Evolutionary conservation across 2,329 filamentous ascomycete genomes (phyloP).

Genomic region (Aspergillus aculeatus): DNA sequence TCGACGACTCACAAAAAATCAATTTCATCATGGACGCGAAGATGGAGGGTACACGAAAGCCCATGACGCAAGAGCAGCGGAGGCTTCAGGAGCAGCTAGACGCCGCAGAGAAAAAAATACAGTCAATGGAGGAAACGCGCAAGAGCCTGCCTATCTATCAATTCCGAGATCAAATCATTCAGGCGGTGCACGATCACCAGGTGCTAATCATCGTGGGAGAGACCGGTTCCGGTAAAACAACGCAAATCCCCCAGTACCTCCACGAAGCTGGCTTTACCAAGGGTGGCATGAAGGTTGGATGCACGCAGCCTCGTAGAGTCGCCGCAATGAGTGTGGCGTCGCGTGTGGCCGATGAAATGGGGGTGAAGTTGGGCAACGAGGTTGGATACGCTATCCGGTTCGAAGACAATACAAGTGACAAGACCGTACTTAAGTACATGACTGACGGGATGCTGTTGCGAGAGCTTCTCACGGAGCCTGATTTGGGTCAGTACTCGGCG

Average conservation of each 20-base stretch:
- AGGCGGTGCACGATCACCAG: conserved; percentile 82
- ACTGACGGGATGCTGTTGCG: conserved; percentile 93
- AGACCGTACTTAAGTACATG: conserved; percentile 92
- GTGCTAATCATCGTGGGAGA: conserved; percentile 90
- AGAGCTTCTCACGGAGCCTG: conserved; percentile 85
- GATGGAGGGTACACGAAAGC: conserved; percentile 68
- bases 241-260: conserved; percentile 89
- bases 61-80: conserved; percentile 73
- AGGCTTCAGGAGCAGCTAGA: conserved; percentile 78
- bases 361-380: conserved; percentile 82
- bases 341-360: conserved; percentile 92
- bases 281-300: conserved; percentile 78
- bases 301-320: conserved; percentile 91
- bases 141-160: conserved; percentile 88
- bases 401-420: conserved; percentile 86
- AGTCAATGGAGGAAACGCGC: conserved; percentile 85
- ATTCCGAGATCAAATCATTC: conserved; percentile 80
- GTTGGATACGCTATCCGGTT: conserved; percentile 96
- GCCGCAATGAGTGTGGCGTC: conserved; percentile 97
- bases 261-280: conserved; percentile 90
- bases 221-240: conserved; percentile 94
- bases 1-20: conserved; percentile 86
- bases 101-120: conserved; percentile 81
- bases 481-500: conserved; percentile 76
- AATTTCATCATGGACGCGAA: conserved; percentile 76